Percentiles rank a stretch among this genome's conserved stretches.
Evolutionary conservation across 108 stramenopile genomes (phyloP).

Genomic region (Conticribra weissflogii): DNA sequence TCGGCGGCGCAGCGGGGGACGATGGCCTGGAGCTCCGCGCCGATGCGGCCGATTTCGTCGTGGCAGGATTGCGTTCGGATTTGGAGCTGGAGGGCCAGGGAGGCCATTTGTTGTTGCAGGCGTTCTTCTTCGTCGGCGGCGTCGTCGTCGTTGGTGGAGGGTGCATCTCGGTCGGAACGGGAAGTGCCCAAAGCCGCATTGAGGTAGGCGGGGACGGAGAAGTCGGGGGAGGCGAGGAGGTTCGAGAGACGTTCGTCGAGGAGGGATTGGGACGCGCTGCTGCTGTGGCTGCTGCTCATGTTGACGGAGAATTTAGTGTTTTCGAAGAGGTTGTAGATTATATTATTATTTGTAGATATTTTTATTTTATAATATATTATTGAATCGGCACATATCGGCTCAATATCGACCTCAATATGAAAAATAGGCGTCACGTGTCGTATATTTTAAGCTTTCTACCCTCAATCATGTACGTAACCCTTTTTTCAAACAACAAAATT

Average conservation of each 20-base stretch:
- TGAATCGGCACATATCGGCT: too few species aligned
- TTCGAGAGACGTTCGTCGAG: conserved; percentile 54
- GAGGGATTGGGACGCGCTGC: conserved; percentile 7
- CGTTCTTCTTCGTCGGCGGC: conserved; percentile 27
- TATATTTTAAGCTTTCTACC: too few species aligned
- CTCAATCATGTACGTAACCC: too few species aligned
- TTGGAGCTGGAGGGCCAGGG: conserved; percentile 81
- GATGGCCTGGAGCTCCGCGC: conserved; percentile 83
- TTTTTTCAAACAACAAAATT: too few species aligned
- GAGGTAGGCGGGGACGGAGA: conserved; percentile 73
- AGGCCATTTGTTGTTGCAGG: conserved; percentile 74
- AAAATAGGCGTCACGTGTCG: too few species aligned
- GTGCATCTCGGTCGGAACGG: neutral
- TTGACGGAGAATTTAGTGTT: too few species aligned
- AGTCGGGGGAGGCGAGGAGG: conserved; percentile 59
- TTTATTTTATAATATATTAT: too few species aligned
- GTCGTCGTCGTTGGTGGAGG: neutral
- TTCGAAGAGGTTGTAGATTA: too few species aligned
- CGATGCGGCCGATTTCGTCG: conserved; percentile 86
- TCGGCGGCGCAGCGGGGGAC: conserved; percentile 84
- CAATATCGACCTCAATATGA: too few species aligned
- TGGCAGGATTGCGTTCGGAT: conserved; percentile 81
- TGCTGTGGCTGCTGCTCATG: neutral
- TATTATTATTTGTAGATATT: too few species aligned
- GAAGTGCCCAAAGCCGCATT: conserved; percentile 63